Evolutionary conservation across 495 filamentous ascomycete species (phyloP), one percentile per base, ranked within the genome.

Genomic region (Xylaria flabelliformis): DNA sequence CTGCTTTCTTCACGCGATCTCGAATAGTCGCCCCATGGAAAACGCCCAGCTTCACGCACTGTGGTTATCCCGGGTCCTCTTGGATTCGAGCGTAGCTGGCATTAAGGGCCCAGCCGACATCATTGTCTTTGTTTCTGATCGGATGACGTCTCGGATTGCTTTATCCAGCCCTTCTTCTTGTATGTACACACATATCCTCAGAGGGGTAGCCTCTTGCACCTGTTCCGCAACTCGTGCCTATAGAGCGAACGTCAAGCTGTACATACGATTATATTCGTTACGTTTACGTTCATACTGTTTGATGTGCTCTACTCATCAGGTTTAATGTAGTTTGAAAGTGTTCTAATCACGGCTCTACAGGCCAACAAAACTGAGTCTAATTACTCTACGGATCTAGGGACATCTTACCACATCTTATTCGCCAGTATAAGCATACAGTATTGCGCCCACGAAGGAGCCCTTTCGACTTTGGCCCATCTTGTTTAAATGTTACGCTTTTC

Each of bases 161-260:
- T 48, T n/a, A 51, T 51, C 63, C 10, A 34, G 12, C 26, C 24
- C 39, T 44, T 32, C 41, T 48, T 34, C 21, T 62, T 67, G 51
- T 72, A 67, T 66, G 26, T 72, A 72, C 53, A 42, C 62, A 65
- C 10, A 41, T 67, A 44, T 56, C 51, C 61, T 39, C 19, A 36
- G 61, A 24, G 70, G 36, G 41, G 26, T 61, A 36, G 51, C 41
- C 70, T 66, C n/a, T 12, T 41, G 70, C 41, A 50, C 41, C 9
- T 72, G 26, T 48, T 53, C 48, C 41, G 32, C 32, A 21, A 36
- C n/a, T 36, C n/a, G 62, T 61, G 50, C 51, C 32, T 44, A 26
- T 58, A 71, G 53, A 58, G 61, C 69, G 36, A 71, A 65, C 56
- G 24, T 71, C 34, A 46, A 42, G 26, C 39, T 72, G 70, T 72